Conservation (phyloP, 2,329 filamentous ascomycete genomes). For the Ophiostoma triangulosporum region DNA sequence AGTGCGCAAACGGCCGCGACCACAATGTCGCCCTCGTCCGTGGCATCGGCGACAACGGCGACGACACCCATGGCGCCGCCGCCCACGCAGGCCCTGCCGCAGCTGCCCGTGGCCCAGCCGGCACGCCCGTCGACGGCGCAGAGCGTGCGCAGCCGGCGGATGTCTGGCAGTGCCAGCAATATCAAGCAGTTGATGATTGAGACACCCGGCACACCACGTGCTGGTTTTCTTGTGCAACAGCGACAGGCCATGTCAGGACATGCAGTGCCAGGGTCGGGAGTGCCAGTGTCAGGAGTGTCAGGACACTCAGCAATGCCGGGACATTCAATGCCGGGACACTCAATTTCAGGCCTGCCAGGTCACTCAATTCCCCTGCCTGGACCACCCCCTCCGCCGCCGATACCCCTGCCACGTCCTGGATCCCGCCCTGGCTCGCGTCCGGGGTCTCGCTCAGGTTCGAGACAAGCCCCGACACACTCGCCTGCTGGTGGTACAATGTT, state of each 20-base stretch:
- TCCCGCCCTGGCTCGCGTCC: slow-evolving; percentile 11
- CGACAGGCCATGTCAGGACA: slow-evolving; percentile 25
- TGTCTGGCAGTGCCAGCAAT: slow-evolving; percentile 53
- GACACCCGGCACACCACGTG: slow-evolving; percentile 29
- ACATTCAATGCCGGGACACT: too few relatives aligned
- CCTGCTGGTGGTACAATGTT: slow-evolving; percentile 10
- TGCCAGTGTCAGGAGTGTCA: background rate
- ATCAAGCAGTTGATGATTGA: slow-evolving; percentile 81
- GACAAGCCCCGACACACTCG: slow-evolving; percentile 23
- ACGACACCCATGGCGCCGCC: slow-evolving; percentile 29
- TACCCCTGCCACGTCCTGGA: slow-evolving; percentile 14
- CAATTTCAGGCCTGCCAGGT: too few relatives aligned
- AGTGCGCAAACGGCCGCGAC: slow-evolving; percentile 53
- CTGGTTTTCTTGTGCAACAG: slow-evolving; percentile 26
- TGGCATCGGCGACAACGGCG: slow-evolving; percentile 42
- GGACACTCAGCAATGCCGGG: too few relatives aligned
- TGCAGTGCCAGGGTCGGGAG: slow-evolving; percentile 14
- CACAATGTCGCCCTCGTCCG: slow-evolving; percentile 46
- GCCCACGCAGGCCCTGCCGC: slow-evolving; percentile 33
- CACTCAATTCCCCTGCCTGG: background rate
- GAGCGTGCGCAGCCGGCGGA: slow-evolving; percentile 58
- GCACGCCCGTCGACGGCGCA: slow-evolving; percentile 30
- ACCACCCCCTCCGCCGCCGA: background rate
- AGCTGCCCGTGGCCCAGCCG: slow-evolving; percentile 26
- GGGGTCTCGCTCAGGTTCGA: slow-evolving; percentile 17